Evolutionary conservation across 169 alveolate species (phyloP).

Genomic region (Fabrea salina): DNA sequence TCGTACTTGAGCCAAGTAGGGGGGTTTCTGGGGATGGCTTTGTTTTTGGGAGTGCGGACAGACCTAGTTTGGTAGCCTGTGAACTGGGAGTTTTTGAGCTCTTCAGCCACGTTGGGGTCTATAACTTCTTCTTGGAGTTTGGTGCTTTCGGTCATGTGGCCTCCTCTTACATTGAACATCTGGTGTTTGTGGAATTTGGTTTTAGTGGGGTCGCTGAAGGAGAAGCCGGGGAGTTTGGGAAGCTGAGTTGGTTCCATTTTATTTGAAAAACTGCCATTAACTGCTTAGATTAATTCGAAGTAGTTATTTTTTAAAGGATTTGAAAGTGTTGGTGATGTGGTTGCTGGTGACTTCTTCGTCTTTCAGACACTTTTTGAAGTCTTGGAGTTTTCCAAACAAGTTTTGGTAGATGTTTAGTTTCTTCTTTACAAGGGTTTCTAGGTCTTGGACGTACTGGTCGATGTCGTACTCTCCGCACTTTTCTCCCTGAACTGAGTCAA

Average conservation of each 20-base stretch:
- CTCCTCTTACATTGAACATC: conserved; percentile 60
- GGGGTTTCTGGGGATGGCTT: conserved; percentile 78
- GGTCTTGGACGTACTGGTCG: conserved; percentile 51
- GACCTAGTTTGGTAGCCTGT: conserved; percentile 39
- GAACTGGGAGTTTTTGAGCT: conserved; percentile 50
- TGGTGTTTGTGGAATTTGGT: conserved; percentile 70
- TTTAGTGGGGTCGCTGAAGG: conserved; percentile 64
- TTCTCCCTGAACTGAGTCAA: conserved; percentile 49
- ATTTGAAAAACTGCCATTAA: no score
- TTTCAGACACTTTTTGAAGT: no score
- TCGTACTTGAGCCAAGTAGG: conserved; percentile 91
- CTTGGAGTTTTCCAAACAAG: conserved; percentile 41
- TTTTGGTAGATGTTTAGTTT: conserved; percentile 53
- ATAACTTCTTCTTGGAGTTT: conserved; percentile 53
- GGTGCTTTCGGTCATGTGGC: conserved; percentile 65
- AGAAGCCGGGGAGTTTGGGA: conserved; percentile 81
- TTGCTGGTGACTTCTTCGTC: no score
- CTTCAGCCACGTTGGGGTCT: conserved; percentile 49
- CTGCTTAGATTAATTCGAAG: no score
- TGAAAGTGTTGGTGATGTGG: no score
- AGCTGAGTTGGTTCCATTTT: conserved; percentile 29
- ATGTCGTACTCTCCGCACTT: conserved; percentile 68
- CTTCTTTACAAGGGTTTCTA: conserved; percentile 44
- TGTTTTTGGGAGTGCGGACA: conserved; percentile 63
- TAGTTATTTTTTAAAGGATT: no score